Conservation (phyloP, 208 protist genomes). For the Leishmania braziliensis region DNA sequence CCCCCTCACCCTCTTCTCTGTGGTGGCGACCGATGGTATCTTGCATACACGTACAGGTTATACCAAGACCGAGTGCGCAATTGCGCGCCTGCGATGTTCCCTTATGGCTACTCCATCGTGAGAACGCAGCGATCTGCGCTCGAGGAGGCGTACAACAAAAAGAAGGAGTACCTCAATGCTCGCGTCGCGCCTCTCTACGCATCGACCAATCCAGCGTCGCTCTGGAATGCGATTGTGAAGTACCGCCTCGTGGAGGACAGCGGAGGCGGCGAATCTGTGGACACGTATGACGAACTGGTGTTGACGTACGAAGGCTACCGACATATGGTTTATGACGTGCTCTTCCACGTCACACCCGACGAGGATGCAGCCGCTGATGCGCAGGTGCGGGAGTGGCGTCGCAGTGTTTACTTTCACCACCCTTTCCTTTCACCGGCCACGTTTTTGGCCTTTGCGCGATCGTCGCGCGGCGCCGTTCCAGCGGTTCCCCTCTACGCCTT, state of each 20-base stretch:
- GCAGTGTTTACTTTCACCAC: conserved; percentile 77
- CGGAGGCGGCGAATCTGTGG: conserved; percentile 24
- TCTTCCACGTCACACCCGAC: conserved; percentile 65
- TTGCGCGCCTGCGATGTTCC: conserved; percentile 20
- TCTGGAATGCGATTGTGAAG: conserved; percentile 84
- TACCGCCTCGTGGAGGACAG: conserved; percentile 33
- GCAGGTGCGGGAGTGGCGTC: conserved; percentile 40
- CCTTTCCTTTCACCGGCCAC: conserved; percentile 87
- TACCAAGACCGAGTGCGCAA: neutral
- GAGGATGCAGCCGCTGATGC: conserved; percentile 36
- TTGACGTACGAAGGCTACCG: conserved; percentile 75
- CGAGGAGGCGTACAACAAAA: conserved; percentile 43
- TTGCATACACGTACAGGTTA: neutral
- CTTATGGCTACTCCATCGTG: conserved; percentile 29
- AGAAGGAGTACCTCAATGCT: conserved; percentile 50
- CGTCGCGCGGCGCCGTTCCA: conserved; percentile 54
- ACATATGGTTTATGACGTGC: conserved; percentile 68
- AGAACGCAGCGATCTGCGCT: conserved; percentile 33
- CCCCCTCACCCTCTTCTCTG: neutral
- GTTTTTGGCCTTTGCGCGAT: conserved; percentile 76
- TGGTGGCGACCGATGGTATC: neutral
- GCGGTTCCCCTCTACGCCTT: conserved; percentile 86
- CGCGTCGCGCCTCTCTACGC: conserved; percentile 55
- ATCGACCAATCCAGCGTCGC: conserved; percentile 68
- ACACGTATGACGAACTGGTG: conserved; percentile 70